Percentiles rank a stretch among this genome's conserved stretches.
Evolutionary conservation across 768 basidiomycete species (phyloP).

Genomic region (Leucosporidium creatinivorum): DNA sequence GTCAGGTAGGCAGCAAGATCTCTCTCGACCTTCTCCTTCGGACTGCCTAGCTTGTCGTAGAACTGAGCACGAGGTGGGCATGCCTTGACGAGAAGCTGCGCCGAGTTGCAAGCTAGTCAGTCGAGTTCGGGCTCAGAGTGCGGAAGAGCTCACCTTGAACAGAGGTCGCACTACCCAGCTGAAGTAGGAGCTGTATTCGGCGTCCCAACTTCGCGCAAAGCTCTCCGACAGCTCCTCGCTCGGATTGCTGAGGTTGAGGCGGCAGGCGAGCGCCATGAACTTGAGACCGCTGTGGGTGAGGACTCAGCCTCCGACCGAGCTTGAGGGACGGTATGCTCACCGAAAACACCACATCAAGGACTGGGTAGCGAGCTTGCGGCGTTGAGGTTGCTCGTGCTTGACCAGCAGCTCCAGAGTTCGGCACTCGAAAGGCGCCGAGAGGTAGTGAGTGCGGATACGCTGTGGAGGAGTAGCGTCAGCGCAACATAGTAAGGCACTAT

Average conservation of each 20-base stretch:
- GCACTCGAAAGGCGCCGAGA: neutral
- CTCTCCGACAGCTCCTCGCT: neutral
- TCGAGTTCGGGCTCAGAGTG: neutral
- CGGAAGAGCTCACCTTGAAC: too few species aligned
- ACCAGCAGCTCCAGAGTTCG: constrained; percentile 1
- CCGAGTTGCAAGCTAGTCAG: neutral
- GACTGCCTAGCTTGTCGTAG: neutral
- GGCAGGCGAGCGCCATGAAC: neutral
- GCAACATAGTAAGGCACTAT: too few species aligned
- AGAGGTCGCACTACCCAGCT: too few species aligned
- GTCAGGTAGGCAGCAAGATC: neutral
- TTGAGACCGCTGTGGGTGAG: neutral
- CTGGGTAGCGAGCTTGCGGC: neutral
- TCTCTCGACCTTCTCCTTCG: neutral
- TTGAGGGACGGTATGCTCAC: neutral
- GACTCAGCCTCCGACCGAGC: neutral
- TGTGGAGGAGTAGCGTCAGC: neutral
- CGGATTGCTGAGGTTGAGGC: neutral
- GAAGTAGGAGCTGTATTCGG: too few species aligned
- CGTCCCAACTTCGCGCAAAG: neutral
- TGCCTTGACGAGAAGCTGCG: neutral
- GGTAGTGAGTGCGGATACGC: neutral
- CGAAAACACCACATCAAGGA: neutral
- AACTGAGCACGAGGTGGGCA: neutral
- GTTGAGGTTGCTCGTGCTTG: neutral